These are phyloP conservation scores for Mallotus japonicus DNA, from an alignment of 441 rosid genomes.

Conservation along the genomic window DNA sequence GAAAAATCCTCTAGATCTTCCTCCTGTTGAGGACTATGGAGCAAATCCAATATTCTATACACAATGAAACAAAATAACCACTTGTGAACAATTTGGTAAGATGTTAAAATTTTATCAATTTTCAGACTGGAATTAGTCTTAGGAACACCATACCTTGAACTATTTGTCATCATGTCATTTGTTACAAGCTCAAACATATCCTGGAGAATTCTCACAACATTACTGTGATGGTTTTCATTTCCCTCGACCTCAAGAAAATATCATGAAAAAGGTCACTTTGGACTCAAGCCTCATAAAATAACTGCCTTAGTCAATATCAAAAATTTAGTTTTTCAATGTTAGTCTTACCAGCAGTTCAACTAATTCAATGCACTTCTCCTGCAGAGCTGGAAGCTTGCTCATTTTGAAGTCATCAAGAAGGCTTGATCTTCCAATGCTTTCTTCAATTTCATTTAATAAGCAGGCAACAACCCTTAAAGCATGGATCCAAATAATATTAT, in stretches of 20 bases:
- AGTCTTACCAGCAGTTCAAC: slow-evolving; percentile 83
- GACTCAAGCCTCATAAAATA: slow-evolving; percentile 5
- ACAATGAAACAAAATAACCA: slow-evolving; percentile 20
- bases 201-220: slow-evolving; percentile 84
- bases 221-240: slow-evolving; percentile 46
- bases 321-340: slow-evolving; percentile 19
- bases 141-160: slow-evolving; percentile 58
- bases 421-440: slow-evolving; percentile 63
- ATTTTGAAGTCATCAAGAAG: slow-evolving; percentile 76
- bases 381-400: slow-evolving; percentile 71
- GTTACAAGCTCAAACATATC: slow-evolving; percentile 93
- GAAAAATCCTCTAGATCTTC: slow-evolving; percentile 32
- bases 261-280: slow-evolving; percentile 16
- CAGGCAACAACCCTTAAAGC: slow-evolving; percentile 54
- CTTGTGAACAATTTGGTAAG: slow-evolving; percentile 21
- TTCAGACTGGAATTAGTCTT: slow-evolving; percentile 16
- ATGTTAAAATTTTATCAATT: slow-evolving; percentile 11
- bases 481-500: slow-evolving; percentile 18
- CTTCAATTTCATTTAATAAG: slow-evolving; percentile 69
- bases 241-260: slow-evolving; percentile 55
- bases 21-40: slow-evolving; percentile 24
- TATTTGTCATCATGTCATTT: slow-evolving; percentile 78
- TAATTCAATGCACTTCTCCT: slow-evolving; percentile 60
- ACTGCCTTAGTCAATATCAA: slow-evolving; percentile 10
- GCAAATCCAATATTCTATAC: slow-evolving; percentile 54